Percentiles rank a stretch among this genome's conserved stretches.
phyloP scores from a whole-genome alignment of 257 asterid genomes.

The Lavandula angustifolia region DNA sequence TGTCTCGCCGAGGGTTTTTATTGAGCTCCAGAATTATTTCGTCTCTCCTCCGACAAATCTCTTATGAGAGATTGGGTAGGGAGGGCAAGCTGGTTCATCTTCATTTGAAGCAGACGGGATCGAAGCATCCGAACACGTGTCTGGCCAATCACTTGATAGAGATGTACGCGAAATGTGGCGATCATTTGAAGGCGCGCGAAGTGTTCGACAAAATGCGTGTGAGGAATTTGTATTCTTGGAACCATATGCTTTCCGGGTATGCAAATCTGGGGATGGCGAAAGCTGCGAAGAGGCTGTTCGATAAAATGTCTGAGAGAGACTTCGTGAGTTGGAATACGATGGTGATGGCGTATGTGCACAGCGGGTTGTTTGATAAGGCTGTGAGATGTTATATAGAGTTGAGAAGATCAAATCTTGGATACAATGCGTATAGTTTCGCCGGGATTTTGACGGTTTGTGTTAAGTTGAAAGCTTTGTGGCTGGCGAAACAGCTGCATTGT shows the following conservation, averaged over 20 bases:
- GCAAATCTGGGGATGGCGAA: conserved; percentile 57
- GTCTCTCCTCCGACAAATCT: conserved; percentile 54
- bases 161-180: conserved; percentile 69
- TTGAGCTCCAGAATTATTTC: conserved; percentile 49
- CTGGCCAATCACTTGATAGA: conserved; percentile 64
- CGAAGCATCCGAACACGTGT: conserved; percentile 52
- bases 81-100: conserved; percentile 60
- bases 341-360: conserved; percentile 62
- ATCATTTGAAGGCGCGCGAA: conserved; percentile 64
- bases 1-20: conserved; percentile 56
- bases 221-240: conserved; percentile 82
- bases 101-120: conserved; percentile 59
- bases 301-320: conserved; percentile 70
- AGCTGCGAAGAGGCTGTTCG: conserved; percentile 65
- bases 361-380: conserved; percentile 55
- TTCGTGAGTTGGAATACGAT: conserved; percentile 77
- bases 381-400: conserved; percentile 50
- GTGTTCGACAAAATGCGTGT: conserved; percentile 65
- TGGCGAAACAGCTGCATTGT: conserved; percentile 65
- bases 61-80: conserved; percentile 42
- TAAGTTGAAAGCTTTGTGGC: conserved; percentile 55
- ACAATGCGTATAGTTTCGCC: conserved; percentile 63
- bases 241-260: conserved; percentile 76
- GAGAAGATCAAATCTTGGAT: conserved; percentile 55
- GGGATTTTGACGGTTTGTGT: conserved; percentile 63